Conservation (phyloP, 257 asterid genomes). For the Primulina eburnea region DNA sequence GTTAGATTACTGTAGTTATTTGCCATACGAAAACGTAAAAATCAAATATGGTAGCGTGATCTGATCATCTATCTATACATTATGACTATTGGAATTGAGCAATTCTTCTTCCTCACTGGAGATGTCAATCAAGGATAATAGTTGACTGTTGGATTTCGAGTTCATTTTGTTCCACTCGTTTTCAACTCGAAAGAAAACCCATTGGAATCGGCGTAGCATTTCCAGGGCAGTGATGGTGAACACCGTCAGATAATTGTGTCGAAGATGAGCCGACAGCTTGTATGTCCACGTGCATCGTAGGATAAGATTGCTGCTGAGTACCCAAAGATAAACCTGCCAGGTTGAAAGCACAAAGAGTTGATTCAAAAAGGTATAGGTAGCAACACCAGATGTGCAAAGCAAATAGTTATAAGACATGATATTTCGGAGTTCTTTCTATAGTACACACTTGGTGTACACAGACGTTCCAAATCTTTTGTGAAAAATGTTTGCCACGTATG, state of each 20-base stretch:
- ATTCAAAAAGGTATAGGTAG: neutral
- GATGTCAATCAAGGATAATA: constrained; percentile 46
- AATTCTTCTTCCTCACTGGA: constrained; percentile 66
- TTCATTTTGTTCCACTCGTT: constrained; percentile 80
- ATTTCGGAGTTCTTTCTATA: too few species aligned
- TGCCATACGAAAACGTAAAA: neutral
- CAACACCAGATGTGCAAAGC: neutral
- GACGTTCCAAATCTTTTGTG: neutral
- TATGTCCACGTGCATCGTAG: constrained; percentile 96
- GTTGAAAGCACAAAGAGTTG: constrained; percentile 16
- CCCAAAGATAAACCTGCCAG: constrained; percentile 82
- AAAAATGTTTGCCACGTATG: neutral
- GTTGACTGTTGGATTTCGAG: constrained; percentile 48
- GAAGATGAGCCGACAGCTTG: constrained; percentile 97
- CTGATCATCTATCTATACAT: constrained; percentile 54
- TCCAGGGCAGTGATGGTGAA: constrained; percentile 75
- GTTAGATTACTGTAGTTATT: neutral
- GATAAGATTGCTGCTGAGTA: constrained; percentile 76
- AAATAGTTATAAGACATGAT: neutral
- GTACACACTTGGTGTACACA: too few species aligned
- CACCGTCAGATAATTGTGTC: constrained; percentile 74
- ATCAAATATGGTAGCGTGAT: neutral
- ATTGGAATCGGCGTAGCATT: constrained; percentile 86
- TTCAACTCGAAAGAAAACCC: constrained; percentile 93
- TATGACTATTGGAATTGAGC: constrained; percentile 59